Evolutionary conservation across 306 rosid genomes (phyloP).

Genomic region (Malus fusca): DNA sequence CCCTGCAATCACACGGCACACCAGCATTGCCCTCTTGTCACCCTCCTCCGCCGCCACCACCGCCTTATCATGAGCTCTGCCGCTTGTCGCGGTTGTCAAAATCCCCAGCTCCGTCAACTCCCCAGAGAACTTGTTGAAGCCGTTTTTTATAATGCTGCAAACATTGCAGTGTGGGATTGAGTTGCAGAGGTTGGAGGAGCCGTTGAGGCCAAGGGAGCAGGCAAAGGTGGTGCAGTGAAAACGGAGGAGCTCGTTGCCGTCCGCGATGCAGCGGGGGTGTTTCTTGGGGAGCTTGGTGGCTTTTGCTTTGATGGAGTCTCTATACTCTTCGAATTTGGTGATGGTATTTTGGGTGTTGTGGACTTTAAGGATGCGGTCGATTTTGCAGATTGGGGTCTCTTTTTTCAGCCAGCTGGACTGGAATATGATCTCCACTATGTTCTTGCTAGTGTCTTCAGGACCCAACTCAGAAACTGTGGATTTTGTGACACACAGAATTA

Average conservation of each 20-base stretch:
- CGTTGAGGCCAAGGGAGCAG: conserved; percentile 81
- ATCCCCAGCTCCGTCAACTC: conserved; percentile 38
- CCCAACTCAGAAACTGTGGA: conserved; percentile 79
- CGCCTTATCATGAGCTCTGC: conserved; percentile 78
- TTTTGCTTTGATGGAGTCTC: conserved; percentile 77
- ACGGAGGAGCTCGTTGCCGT: conserved; percentile 88
- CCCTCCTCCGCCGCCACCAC: conserved; percentile 13
- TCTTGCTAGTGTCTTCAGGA: conserved; percentile 93
- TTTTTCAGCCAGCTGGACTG: conserved; percentile 97
- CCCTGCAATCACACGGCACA: conserved; percentile 95
- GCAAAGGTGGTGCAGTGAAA: conserved; percentile 73
- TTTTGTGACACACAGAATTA: not conserved
- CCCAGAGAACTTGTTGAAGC: conserved; percentile 40
- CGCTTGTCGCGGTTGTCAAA: conserved; percentile 84
- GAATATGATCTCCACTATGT: conserved; percentile 95
- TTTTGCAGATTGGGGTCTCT: conserved; percentile 78
- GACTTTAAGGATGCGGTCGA: conserved; percentile 83
- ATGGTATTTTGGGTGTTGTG: conserved; percentile 81
- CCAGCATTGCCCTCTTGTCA: conserved; percentile 81
- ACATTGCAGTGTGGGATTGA: conserved; percentile 61
- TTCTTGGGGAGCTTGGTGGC: conserved; percentile 69
- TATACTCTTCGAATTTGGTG: conserved; percentile 69
- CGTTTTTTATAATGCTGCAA: conserved; percentile 67
- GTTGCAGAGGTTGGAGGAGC: conserved; percentile 78
- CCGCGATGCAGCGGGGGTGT: conserved; percentile 86